These are phyloP conservation scores for Sporodiniella umbellata DNA, from an alignment of 371 early-diverging fungal genomes.

Conservation along the genomic window DNA sequence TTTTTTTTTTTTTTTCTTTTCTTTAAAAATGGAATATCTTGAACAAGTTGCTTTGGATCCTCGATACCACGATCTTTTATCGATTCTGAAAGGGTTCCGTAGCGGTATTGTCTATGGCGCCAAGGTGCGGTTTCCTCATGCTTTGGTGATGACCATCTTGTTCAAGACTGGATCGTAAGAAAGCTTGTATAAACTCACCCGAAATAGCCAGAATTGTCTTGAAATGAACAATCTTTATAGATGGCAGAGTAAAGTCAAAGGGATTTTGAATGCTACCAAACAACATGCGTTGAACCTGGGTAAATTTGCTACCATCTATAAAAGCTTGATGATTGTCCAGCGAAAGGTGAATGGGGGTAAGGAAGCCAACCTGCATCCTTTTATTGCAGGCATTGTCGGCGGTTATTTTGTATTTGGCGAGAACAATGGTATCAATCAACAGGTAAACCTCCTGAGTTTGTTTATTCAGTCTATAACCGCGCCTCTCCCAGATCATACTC, in stretches of 20 bases:
- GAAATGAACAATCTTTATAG: too few relatives aligned
- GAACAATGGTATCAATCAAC: slow-evolving; percentile 93
- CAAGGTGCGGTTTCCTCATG: slow-evolving; percentile 96
- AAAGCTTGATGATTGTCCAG: slow-evolving; percentile 79
- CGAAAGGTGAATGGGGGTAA: slow-evolving; percentile 65
- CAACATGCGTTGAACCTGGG: slow-evolving; percentile 90
- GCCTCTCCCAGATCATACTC: slow-evolving; percentile 73
- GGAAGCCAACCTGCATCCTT: slow-evolving; percentile 77
- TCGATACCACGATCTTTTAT: slow-evolving; percentile 74
- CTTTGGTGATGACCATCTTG: slow-evolving; percentile 95
- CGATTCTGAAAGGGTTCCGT: slow-evolving; percentile 91
- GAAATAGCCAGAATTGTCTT: neutral
- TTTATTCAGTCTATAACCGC: slow-evolving; percentile 2
- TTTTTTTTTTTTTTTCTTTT: slow-evolving; percentile 1
- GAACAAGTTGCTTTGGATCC: slow-evolving; percentile 65
- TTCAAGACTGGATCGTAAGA: slow-evolving; percentile 87
- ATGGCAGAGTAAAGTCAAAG: slow-evolving; percentile 65
- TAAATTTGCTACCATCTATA: slow-evolving; percentile 91
- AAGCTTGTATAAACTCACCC: neutral
- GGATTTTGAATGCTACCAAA: slow-evolving; percentile 85
- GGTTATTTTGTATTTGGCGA: slow-evolving; percentile 94
- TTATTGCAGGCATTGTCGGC: slow-evolving; percentile 92
- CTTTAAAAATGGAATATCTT: slow-evolving; percentile 38
- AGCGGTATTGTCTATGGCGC: slow-evolving; percentile 97
- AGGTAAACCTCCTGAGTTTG: slow-evolving; percentile 51